Base-by-base conservation (phyloP, 305 asterid species). In the Petunia hybrid region DNA sequence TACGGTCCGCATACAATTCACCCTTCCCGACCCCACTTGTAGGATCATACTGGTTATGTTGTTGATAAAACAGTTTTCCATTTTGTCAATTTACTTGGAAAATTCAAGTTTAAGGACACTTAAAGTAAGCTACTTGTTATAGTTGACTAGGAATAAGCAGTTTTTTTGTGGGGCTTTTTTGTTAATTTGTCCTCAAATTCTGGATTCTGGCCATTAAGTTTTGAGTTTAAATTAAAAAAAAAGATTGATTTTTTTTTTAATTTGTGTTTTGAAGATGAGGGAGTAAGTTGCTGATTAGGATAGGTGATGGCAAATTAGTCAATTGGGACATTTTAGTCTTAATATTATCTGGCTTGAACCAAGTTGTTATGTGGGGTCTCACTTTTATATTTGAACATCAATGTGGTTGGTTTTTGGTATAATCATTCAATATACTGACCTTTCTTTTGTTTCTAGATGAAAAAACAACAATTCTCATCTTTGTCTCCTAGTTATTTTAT, bases 381-480 rank as follows among this genome's bases (percentile, higher is more conserved):
- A 2, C 55, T 65, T 8, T 12, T 60, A 22, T 59, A 42, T 31
- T 35, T 31, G 82, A 79, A 63, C 39, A 68, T 81, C 79, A 73
- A 56, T 79, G 78, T 53, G 62, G 76, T 85, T 56, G 80, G 82
- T 60, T 61, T 76, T 80, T 83, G 80, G 80, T 8, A 75, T 81
- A 36, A 38, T 65, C 80, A 79, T 79, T 83, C 79, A 81, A 82
- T 81, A 82, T 81, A 75, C 56, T 80, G 53, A 65, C 51, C 38
- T 66, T 39, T 66, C 40, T 75, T 55, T 53, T 74, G 78, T 74
- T 74, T 74, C 38, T 74, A 51, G 64, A 51, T 73, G 78, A 22
- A 73, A 66, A 39, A 16, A 6, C 74, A 56, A 62, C 31, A 57
- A 39, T 79, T 61, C 35, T 82, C 62, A 14, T 35, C 55, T 46